Conservation (phyloP, 805 yeast species). For the Deakozyma indianensis region DNA sequence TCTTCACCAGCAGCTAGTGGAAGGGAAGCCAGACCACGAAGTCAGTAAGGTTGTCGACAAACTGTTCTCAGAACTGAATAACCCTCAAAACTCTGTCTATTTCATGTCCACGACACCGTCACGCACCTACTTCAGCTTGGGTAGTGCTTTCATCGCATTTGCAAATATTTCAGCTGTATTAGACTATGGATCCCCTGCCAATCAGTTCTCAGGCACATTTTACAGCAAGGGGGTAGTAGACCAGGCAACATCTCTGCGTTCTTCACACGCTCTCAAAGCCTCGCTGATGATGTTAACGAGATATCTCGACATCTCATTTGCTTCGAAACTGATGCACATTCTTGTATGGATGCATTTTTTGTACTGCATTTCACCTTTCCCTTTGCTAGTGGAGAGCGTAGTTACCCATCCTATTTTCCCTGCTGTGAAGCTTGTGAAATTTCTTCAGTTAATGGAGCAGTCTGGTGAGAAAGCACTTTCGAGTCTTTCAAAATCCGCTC, state of each 20-base stretch:
- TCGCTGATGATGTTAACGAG: neutral
- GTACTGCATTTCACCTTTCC: neutral
- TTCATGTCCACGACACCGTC: neutral
- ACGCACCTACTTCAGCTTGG: neutral
- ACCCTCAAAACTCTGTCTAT: neutral
- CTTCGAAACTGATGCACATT: conserved; percentile 1
- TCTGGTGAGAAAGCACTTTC: neutral
- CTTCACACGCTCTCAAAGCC: neutral
- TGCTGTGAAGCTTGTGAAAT: neutral
- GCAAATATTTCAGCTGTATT: neutral
- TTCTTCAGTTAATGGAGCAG: neutral
- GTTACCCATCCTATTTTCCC: neutral
- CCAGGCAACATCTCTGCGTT: neutral
- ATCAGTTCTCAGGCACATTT: neutral
- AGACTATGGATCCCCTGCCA: neutral
- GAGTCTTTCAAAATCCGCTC: neutral
- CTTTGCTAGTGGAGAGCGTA: neutral
- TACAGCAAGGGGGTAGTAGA: neutral
- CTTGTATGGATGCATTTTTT: conserved; percentile 1
- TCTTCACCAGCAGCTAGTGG: neutral
- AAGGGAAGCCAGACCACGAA: neutral
- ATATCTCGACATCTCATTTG: neutral
- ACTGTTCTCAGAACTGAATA: neutral
- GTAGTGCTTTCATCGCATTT: neutral
- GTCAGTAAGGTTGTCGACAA: neutral